Conservation (phyloP, 805 yeast species). For the Kregervanrija delftensis region DNA sequence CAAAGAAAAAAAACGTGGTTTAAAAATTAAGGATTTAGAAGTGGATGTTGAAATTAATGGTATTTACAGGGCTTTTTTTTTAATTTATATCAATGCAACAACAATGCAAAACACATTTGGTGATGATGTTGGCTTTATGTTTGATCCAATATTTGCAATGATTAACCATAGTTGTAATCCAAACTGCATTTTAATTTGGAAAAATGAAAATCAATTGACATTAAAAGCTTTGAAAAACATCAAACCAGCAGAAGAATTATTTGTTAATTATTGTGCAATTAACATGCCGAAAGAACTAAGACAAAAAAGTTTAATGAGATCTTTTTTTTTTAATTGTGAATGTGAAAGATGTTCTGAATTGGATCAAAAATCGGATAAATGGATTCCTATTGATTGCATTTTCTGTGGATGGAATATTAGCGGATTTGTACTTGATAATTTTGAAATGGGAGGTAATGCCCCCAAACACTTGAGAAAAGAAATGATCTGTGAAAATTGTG, state of each 20-base stretch:
- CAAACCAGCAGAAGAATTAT: constrained; percentile 21
- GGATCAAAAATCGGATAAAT: constrained; percentile 17
- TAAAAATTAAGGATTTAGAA: not conserved
- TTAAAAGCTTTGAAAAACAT: constrained; percentile 19
- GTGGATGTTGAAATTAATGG: constrained; percentile 10
- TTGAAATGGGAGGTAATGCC: not conserved
- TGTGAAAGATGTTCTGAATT: constrained; percentile 23
- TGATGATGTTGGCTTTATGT: constrained; percentile 27
- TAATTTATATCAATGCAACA: constrained; percentile 26
- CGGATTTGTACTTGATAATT: constrained; percentile 12
- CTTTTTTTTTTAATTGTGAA: constrained; percentile 30
- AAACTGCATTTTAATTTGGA: constrained; percentile 23
- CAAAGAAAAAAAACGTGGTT: not conserved
- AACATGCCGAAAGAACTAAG: constrained; percentile 26
- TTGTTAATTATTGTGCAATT: constrained; percentile 26
- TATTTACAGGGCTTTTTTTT: constrained; percentile 11
- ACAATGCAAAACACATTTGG: constrained; percentile 20
- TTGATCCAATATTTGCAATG: constrained; percentile 32
- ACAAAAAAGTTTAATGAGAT: constrained; percentile 19
- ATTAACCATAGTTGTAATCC: constrained; percentile 37
- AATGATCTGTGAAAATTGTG: constrained; percentile 4
- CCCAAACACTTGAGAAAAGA: not conserved
- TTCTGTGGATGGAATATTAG: constrained; percentile 15
- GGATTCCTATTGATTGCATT: constrained; percentile 23
- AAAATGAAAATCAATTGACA: constrained; percentile 10